Conservation (phyloP, 129 eudicot species). For the Tagetes erecta region DNA sequence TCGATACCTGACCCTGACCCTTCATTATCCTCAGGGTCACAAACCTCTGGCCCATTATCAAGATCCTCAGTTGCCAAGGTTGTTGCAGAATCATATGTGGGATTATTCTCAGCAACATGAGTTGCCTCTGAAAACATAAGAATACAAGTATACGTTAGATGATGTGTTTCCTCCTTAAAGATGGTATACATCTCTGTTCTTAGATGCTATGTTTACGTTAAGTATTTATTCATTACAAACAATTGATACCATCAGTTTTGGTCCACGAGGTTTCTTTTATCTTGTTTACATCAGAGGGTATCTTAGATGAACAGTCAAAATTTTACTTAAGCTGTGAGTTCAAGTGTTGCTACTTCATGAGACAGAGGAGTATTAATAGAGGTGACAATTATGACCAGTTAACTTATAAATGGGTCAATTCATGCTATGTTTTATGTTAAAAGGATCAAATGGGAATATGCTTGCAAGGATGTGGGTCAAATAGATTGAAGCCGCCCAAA, state of each 20-base stretch:
- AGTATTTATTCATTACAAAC: not conserved
- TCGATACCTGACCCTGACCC: conserved; percentile 39
- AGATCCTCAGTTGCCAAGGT: conserved; percentile 37
- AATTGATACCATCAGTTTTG: not conserved
- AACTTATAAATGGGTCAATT: not conserved
- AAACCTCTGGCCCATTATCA: conserved; percentile 38
- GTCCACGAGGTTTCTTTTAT: conserved; percentile 3
- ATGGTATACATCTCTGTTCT: not conserved
- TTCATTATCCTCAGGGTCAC: conserved; percentile 46
- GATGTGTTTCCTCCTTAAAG: not conserved
- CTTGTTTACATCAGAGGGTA: not conserved
- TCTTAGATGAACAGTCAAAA: not conserved
- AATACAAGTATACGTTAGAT: conserved; percentile 7
- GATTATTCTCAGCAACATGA: conserved; percentile 40
- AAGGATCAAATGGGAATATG: not conserved
- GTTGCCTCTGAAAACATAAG: conserved; percentile 40
- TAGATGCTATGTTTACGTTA: not conserved
- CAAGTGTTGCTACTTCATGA: not conserved
- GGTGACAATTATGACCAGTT: not conserved
- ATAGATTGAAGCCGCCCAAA: not conserved
- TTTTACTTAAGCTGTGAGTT: not conserved
- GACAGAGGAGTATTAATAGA: not conserved
- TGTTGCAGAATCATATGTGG: conserved; percentile 30
- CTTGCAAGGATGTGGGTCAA: not conserved
- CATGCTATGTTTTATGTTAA: not conserved